phyloP scores from a whole-genome alignment of 805 yeast species.

The Pichia eremophila region DNA sequence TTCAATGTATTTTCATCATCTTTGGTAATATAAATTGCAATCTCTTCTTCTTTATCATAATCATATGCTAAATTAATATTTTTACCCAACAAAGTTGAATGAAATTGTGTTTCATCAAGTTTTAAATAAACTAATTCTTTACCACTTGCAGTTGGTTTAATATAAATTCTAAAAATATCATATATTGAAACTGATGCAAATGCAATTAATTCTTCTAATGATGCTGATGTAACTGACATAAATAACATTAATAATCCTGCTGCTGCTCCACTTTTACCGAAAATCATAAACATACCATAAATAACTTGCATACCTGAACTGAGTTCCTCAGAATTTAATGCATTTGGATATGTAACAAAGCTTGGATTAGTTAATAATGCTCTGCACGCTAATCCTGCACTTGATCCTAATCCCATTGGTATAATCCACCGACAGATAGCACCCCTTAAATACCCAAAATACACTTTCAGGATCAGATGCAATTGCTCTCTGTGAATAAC shows the following conservation, averaged over 20 bases:
- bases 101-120: conserved; percentile 26
- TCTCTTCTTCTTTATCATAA: conserved; percentile 25
- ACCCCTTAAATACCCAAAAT: conserved; percentile 26
- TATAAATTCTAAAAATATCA: conserved; percentile 32
- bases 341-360: conserved; percentile 34
- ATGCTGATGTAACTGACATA: conserved; percentile 36
- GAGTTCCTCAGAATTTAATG: conserved; percentile 29
- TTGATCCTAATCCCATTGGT: conserved; percentile 36
- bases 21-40: conserved; percentile 17
- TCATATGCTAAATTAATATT: conserved; percentile 27
- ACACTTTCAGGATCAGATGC: conserved; percentile 29
- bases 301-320: conserved; percentile 31
- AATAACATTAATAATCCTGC: conserved; percentile 32
- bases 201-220: conserved; percentile 34
- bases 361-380: conserved; percentile 26
- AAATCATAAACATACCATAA: conserved; percentile 25
- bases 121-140: conserved; percentile 26
- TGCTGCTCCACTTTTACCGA: conserved; percentile 35
- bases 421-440: conserved; percentile 30
- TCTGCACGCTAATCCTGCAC: conserved; percentile 30
- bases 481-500: conserved; percentile 32
- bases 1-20: conserved; percentile 19
- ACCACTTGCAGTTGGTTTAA: conserved; percentile 32
- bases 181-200: conserved; percentile 31
- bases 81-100: conserved; percentile 13